These are phyloP conservation scores for Sonneratia alba DNA, from an alignment of 345 rosid genomes.

Conservation along the genomic window DNA sequence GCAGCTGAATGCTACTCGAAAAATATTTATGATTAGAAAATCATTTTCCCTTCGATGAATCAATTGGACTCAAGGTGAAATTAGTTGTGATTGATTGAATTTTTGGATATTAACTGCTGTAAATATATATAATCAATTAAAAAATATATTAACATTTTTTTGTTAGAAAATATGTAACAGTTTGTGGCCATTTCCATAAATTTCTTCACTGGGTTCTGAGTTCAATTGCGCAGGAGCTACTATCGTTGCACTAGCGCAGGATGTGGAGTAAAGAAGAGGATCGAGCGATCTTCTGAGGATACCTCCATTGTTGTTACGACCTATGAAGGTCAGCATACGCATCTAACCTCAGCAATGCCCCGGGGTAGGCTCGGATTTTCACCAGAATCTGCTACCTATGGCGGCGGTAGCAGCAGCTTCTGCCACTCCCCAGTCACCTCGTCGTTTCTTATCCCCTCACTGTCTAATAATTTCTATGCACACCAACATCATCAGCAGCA, in stretches of 20 bases:
- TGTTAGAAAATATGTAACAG: no score
- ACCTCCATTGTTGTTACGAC: constrained; percentile 76
- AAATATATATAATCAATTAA: no score
- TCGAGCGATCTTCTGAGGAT: constrained; percentile 85
- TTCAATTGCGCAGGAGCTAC: constrained; percentile 60
- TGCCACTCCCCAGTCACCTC: constrained; percentile 40
- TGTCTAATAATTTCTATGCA: constrained; percentile 1
- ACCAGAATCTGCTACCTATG: constrained; percentile 16
- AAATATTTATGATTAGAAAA: no score
- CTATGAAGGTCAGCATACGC: constrained; percentile 88
- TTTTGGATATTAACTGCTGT: no score
- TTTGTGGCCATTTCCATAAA: neutral
- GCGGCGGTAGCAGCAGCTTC: constrained; percentile 18
- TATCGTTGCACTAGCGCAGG: constrained; percentile 91
- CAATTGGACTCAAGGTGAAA: no score
- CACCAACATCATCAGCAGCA: constrained; percentile 31
- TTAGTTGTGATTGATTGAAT: no score
- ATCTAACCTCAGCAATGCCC: constrained; percentile 58
- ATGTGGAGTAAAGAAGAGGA: constrained; percentile 97
- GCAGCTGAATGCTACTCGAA: no score
- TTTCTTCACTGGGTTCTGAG: neutral
- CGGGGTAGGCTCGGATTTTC: constrained; percentile 48
- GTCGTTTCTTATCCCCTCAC: constrained; percentile 18
- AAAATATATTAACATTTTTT: no score
- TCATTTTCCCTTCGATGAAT: no score